A percentile compares a stretch with the other conserved stretches of the same genome.
These are phyloP conservation scores for Phytophthora sansomeana DNA, from an alignment of 352 stramenopile species.

Conservation along the genomic window DNA sequence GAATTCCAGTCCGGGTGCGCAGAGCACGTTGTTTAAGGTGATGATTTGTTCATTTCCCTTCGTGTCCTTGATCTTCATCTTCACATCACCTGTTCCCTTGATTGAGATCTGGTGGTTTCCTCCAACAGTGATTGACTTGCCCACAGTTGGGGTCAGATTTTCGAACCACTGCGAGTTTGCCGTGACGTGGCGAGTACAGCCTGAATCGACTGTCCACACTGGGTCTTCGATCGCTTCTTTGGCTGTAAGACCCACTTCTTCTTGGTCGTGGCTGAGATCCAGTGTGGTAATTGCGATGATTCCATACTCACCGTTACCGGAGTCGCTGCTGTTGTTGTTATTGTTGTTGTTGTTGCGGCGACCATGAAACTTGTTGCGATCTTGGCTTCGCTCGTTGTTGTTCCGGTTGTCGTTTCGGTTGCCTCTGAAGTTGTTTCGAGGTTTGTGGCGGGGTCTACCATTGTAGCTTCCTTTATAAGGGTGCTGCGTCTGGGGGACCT, in stretches of 20 bases:
- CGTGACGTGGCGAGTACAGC: too few species aligned
- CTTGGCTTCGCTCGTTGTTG: not conserved
- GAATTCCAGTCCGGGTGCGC: slow-evolving; percentile 12
- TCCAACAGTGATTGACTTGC: too few species aligned
- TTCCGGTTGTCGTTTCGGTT: not conserved
- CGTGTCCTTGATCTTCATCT: slow-evolving; percentile 12
- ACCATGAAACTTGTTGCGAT: slow-evolving; percentile 11
- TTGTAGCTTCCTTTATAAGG: slow-evolving; percentile 10
- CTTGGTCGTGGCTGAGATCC: too few species aligned
- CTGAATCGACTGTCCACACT: too few species aligned
- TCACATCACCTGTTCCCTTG: slow-evolving; percentile 8
- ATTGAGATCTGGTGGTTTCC: slow-evolving; percentile 25
- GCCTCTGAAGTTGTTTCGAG: too few species aligned
- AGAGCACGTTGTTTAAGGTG: slow-evolving; percentile 9
- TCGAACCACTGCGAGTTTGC: too few species aligned
- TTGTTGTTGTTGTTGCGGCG: not conserved
- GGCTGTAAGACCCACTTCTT: too few species aligned
- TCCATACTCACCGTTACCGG: too few species aligned
- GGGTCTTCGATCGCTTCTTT: too few species aligned
- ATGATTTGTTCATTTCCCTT: slow-evolving; percentile 11
- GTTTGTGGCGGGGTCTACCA: slow-evolving; percentile 3
- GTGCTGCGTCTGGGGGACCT: not conserved
- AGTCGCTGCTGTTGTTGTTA: slow-evolving; percentile 1
- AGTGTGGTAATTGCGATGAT: too few species aligned
- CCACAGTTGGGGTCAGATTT: too few species aligned